Conservation (phyloP, 345 rosid genomes). For the Melaleuca alternifolia region DNA sequence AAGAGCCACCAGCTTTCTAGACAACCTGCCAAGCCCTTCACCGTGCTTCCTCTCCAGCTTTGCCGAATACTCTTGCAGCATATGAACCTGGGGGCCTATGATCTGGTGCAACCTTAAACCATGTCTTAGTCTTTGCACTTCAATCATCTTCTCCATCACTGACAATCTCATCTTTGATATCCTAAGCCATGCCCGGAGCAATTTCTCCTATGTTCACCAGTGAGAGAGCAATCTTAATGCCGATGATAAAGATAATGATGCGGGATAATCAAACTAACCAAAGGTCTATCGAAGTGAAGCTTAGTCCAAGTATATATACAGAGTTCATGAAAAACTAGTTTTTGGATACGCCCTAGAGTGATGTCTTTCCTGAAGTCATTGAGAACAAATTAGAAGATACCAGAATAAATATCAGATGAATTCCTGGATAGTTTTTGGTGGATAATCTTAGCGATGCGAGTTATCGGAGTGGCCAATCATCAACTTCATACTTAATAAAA, state of each 20-base stretch:
- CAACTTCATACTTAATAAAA: neutral
- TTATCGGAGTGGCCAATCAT: accelerated
- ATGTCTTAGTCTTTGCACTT: slow-evolving; percentile 24
- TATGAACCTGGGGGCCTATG: slow-evolving; percentile 28
- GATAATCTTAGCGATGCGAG: neutral
- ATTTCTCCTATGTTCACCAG: slow-evolving; percentile 21
- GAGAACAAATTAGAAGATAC: no score
- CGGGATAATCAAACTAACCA: neutral
- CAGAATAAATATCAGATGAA: no score
- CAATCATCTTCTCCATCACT: neutral
- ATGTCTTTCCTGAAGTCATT: no score
- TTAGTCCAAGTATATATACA: no score
- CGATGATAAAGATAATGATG: neutral
- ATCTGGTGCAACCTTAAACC: slow-evolving; percentile 33
- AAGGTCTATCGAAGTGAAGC: neutral
- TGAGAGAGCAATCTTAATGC: neutral
- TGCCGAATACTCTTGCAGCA: slow-evolving; percentile 36
- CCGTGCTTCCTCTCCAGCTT: slow-evolving; percentile 34
- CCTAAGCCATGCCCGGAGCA: slow-evolving; percentile 23
- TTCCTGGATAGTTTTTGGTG: neutral
- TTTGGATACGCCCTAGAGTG: no score
- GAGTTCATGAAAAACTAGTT: no score
- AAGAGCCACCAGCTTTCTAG: slow-evolving; percentile 51
- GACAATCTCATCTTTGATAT: neutral
- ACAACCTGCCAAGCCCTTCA: slow-evolving; percentile 50